Evolutionary conservation across 2,329 filamentous ascomycete species (phyloP).

Genomic region (Penicillium sp.): DNA sequence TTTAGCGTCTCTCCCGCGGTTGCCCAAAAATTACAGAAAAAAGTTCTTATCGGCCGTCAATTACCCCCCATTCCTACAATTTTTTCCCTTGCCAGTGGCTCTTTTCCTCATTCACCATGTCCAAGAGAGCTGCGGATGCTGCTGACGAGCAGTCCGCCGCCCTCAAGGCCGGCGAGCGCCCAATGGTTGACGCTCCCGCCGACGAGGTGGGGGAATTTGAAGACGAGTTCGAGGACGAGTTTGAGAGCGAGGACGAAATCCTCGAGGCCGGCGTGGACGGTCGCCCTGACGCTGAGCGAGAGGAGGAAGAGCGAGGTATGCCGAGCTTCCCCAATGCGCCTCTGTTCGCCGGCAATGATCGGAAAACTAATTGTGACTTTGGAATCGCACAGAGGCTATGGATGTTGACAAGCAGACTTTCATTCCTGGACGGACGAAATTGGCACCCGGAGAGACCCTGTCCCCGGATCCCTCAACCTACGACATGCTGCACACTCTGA

Average conservation of each 20-base stretch:
- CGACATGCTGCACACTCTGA: constrained; percentile 94
- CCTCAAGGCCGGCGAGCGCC: constrained; percentile 65
- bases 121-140: constrained; percentile 62
- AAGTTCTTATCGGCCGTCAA: constrained; percentile 34
- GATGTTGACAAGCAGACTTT: constrained; percentile 93
- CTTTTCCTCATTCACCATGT: constrained; percentile 50
- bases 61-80: constrained; percentile 19
- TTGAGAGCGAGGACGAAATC: constrained; percentile 90
- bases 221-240: constrained; percentile 91
- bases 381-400: constrained; percentile 67
- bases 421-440: constrained; percentile 90
- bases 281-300: constrained; percentile 85
- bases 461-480: constrained; percentile 93
- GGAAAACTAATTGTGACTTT: constrained; percentile 7
- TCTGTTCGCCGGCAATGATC: not conserved
- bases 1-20: constrained; percentile 24
- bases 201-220: constrained; percentile 66
- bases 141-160: constrained; percentile 54
- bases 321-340: constrained; percentile 11
- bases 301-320: constrained; percentile 76
- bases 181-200: constrained; percentile 53
- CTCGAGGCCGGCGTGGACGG: constrained; percentile 94
- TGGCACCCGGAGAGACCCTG: constrained; percentile 87
- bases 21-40: constrained; percentile 35
- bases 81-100: constrained; percentile 15